Percentiles rank a stretch among this genome's conserved stretches.
These are phyloP conservation scores for Pyrenula aspistea DNA, from an alignment of 495 filamentous ascomycete species.

Conservation along the genomic window DNA sequence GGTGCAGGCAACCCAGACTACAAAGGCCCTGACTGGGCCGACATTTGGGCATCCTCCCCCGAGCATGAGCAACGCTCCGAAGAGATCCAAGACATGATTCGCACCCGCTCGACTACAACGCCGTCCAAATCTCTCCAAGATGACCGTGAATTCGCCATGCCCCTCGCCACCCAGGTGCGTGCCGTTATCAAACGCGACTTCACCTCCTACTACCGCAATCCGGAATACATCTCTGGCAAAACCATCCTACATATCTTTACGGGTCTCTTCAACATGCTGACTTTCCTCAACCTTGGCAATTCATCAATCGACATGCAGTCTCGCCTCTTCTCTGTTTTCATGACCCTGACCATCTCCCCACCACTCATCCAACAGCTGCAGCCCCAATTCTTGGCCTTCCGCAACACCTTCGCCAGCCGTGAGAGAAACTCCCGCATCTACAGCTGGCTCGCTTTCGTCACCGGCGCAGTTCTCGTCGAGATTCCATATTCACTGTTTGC, in stretches of 20 bases:
- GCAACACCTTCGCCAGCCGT: constrained; percentile 32
- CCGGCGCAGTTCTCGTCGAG: constrained; percentile 35
- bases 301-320: constrained; percentile 51
- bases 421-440: constrained; percentile 41
- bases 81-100: constrained; percentile 35
- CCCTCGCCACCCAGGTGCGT: constrained; percentile 36
- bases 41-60: constrained; percentile 41
- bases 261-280: constrained; percentile 54
- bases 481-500: constrained; percentile 39
- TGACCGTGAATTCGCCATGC: constrained; percentile 48
- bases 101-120: constrained; percentile 18
- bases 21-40: constrained; percentile 47
- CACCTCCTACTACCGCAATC: constrained; percentile 46
- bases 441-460: constrained; percentile 37
- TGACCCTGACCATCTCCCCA: constrained; percentile 53
- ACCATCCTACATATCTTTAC: constrained; percentile 51
- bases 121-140: constrained; percentile 23
- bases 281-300: constrained; percentile 49
- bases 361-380: constrained; percentile 51
- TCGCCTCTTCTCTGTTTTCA: constrained; percentile 58
- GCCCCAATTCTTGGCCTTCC: constrained; percentile 33
- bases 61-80: constrained; percentile 28
- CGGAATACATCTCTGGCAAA: constrained; percentile 47
- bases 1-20: constrained; percentile 53
- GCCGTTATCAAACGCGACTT: constrained; percentile 40